phyloP scores from a whole-genome alignment of 1,284 basidiomycete genomes.

The Chalciporus sp. region DNA sequence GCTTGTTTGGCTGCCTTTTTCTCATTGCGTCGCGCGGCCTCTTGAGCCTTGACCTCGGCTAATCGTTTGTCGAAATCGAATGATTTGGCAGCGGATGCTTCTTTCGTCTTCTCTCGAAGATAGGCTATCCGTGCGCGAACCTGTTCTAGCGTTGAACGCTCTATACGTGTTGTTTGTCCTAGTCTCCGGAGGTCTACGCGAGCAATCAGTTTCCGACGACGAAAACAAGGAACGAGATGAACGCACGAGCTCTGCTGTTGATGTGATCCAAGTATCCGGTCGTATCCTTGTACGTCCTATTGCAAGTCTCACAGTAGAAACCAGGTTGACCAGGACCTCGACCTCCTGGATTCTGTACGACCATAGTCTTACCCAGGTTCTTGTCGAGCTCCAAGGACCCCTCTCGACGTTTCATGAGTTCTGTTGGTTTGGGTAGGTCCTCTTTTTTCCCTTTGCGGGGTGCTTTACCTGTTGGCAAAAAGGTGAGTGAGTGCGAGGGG shows the following conservation, averaged over 20 bases:
- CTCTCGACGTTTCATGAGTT: constrained; percentile 86
- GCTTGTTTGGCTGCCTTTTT: constrained; percentile 76
- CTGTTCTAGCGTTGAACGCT: constrained; percentile 88
- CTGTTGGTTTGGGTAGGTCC: constrained; percentile 84
- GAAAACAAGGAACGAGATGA: constrained; percentile 1
- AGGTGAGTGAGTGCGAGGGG: not conserved
- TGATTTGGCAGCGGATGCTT: constrained; percentile 77
- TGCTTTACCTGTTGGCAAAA: constrained; percentile 66
- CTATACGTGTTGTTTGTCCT: constrained; percentile 94
- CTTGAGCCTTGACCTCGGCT: constrained; percentile 78
- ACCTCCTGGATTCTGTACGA: constrained; percentile 81
- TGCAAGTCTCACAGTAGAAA: constrained; percentile 90
- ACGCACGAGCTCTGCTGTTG: constrained; percentile 90
- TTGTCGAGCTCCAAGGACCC: constrained; percentile 84
- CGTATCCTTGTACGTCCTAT: constrained; percentile 91
- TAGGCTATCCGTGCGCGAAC: constrained; percentile 88
- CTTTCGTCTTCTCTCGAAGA: constrained; percentile 84
- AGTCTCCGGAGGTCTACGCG: constrained; percentile 81
- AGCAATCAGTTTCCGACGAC: constrained; percentile 1
- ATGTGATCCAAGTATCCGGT: constrained; percentile 95
- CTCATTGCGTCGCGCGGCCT: constrained; percentile 61
- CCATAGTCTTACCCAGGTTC: constrained; percentile 90
- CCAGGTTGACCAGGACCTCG: constrained; percentile 87
- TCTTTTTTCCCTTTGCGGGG: constrained; percentile 70
- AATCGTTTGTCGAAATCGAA: constrained; percentile 94